These are phyloP conservation scores for Gentiana dahurica DNA, from an alignment of 257 asterid species.

Conservation along the genomic window DNA sequence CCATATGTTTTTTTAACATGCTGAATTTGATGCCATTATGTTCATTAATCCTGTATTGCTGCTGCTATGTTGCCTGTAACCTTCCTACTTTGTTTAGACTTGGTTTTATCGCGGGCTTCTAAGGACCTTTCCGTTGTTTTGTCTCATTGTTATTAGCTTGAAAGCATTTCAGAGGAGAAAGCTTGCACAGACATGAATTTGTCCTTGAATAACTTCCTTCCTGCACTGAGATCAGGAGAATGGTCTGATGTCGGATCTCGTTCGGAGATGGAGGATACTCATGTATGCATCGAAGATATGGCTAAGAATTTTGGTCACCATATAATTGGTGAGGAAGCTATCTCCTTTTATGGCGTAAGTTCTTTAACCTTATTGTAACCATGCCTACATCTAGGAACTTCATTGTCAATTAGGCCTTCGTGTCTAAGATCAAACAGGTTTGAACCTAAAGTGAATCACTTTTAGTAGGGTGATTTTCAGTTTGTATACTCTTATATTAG, in stretches of 20 bases:
- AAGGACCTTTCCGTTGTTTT: conserved; percentile 1
- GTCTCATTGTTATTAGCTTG: neutral
- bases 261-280: too few relatives aligned
- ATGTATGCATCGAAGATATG: conserved; percentile 56
- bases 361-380: conserved; percentile 21
- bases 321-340: conserved; percentile 48
- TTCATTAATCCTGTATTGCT: neutral
- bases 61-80: neutral
- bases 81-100: neutral
- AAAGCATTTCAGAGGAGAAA: too few relatives aligned
- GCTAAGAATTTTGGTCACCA: conserved; percentile 47
- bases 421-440: too few relatives aligned
- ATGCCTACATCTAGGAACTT: neutral
- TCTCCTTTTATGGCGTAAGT: conserved; percentile 96
- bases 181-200: too few relatives aligned
- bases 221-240: too few relatives aligned
- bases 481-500: too few relatives aligned
- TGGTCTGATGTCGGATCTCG: too few relatives aligned
- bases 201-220: too few relatives aligned
- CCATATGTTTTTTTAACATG: neutral
- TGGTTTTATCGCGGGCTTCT: neutral
- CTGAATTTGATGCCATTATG: too few relatives aligned
- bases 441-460: neutral
- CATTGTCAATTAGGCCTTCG: too few relatives aligned
- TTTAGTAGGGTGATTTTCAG: too few relatives aligned